Evolutionary conservation across 768 basidiomycete species (phyloP), one percentile per base, ranked within the genome.

Genomic region (Astraeus odoratus): DNA sequence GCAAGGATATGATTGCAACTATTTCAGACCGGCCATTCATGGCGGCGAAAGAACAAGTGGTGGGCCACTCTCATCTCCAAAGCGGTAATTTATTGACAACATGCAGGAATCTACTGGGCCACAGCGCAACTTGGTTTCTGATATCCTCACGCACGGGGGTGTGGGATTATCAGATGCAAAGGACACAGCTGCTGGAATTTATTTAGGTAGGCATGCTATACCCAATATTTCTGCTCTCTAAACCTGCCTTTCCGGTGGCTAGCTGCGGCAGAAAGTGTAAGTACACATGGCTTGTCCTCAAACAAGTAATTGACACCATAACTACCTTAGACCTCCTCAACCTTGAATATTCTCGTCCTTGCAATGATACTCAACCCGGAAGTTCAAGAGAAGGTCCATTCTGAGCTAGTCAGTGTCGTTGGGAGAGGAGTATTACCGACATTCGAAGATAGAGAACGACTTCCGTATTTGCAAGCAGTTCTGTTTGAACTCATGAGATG

Each of bases 361-460:
- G 51, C 57, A 1, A 59, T 66, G 48, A 22, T 54, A 1, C 49
- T 57, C n/a, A 33, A 57, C 38, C 63, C 63, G 7, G 55, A 61
- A 2, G 54, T 55, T 9, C 57, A 59, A 39, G 43, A 29, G n/a
- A 46, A 53, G 19, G 59, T 59, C 3, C 60, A 58, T 24, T 47
- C 44, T 3, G 59, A 66, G 23, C 49, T 66, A 2, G 63, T 63
- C 33, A 10, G 27, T 3, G 54, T 61, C 5, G 35, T 59, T 2
- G 55, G 53, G 9, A 43, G 38, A 10, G 52, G 52, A 27, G 43
- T 56, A 9, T 39, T 63, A 1, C 64, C 63, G 7, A 50, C 44
- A 16, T 60, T 58, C 15, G 46, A 49, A 5, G 62, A 66, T 36
- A 48, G 44, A 22, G 25, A 48, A 6, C 49, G 37, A 12, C 50